Evolutionary conservation across 2,329 filamentous ascomycete species (phyloP), one percentile per base, ranked within the genome.

Genomic region (Dothistroma septosporum): DNA sequence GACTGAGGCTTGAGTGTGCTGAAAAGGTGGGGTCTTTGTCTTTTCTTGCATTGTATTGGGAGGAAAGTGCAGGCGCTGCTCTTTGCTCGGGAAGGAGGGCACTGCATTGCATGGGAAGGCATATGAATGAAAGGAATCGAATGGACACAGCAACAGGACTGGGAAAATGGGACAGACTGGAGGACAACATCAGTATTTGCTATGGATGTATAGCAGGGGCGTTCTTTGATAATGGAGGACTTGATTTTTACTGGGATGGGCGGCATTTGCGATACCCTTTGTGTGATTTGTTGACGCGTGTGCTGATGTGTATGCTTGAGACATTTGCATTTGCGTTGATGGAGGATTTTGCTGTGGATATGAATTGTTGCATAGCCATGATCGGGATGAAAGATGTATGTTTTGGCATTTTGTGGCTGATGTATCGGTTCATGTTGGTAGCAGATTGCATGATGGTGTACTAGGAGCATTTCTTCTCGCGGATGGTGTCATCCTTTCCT

Each of bases 211-310:
- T 5, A n/a, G 41, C 41, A 44, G 2, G 24, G 41, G 41, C 41
- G 41, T 44, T 44, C 8, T 44, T 44, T 16, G 19, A n/a, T 14
- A 44, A 8, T 14, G 41, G 41, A 44, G 16, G 41, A 16, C 19
- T 19, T 16, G 41, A 4, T n/a, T n/a, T 19, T n/a, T 4, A 4
- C 35, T 37, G 11, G 35, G 35, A 4, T 62, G 67, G 66, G 65
- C 41, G 68, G 66, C 66, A 65, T 69, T 64, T 53, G 62, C 68
- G 69, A 70, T 70, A 69, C 67, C 66, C 68, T 63, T 53, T 47
- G 31, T 12, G 31, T 37, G 11, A 41, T 7, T 62, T 46, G 53
- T 61, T 11, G 49, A 41, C 60, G 49, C 53, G 28, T 58, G 8
- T 58, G 28, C 33, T 24, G 33, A 37, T 53, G 46, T 63, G 31